Conservation (phyloP, 495 filamentous ascomycete genomes). For the Lepidopterella palustris region DNA sequence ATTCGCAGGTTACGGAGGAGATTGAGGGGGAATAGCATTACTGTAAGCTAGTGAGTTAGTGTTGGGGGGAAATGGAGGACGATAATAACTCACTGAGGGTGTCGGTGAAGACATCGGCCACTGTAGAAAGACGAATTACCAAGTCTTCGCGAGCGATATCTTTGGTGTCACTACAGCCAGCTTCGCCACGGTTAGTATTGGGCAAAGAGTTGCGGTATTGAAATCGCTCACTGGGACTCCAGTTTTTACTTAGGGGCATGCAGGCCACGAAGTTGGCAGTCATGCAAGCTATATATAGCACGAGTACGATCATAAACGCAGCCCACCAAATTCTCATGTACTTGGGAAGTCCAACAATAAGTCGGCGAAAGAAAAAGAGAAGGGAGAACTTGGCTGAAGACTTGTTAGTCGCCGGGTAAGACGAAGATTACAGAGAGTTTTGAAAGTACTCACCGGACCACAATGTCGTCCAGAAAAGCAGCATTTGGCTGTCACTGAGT, state of each 20-base stretch:
- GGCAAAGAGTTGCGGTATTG: background rate
- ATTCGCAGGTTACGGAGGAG: constrained; percentile 33
- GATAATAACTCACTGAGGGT: constrained; percentile 30
- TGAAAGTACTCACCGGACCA: constrained; percentile 14
- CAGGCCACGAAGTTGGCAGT: constrained; percentile 18
- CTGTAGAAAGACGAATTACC: constrained; percentile 2
- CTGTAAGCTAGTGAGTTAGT: constrained; percentile 19
- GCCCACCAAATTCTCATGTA: constrained; percentile 22
- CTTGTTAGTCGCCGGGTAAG: too few relatives aligned
- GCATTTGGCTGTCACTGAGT: constrained; percentile 7
- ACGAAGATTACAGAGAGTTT: background rate
- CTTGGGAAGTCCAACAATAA: constrained; percentile 16
- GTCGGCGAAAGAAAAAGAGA: constrained; percentile 15
- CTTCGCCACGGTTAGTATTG: background rate
- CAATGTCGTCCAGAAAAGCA: constrained; percentile 21
- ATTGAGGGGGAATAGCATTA: constrained; percentile 35
- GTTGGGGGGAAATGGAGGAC: background rate
- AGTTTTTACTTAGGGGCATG: constrained; percentile 14
- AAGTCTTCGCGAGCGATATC: constrained; percentile 11
- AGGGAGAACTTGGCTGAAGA: constrained; percentile 21
- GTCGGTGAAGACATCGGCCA: constrained; percentile 16
- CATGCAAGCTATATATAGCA: constrained; percentile 20
- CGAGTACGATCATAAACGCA: constrained; percentile 11
- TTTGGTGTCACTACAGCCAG: constrained; percentile 14
- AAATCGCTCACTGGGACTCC: constrained; percentile 12